Percentiles rank a stretch among this genome's conserved stretches.
These are phyloP conservation scores for Canavalia ensiformis DNA, from an alignment of 306 rosid genomes.

Conservation along the genomic window DNA sequence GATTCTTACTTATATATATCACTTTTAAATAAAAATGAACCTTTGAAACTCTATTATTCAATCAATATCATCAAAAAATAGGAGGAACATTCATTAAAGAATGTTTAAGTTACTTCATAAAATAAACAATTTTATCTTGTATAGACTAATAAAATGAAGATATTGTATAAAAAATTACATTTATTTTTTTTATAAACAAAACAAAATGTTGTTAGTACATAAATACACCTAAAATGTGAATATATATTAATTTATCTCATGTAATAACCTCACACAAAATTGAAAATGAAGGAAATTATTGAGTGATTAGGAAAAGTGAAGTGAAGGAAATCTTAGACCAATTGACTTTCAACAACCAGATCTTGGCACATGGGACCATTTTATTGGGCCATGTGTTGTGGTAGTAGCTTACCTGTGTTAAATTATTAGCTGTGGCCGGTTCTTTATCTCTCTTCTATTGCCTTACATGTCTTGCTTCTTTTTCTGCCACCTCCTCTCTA, in stretches of 20 bases:
- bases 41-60: not conserved
- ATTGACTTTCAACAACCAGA: conserved; percentile 29
- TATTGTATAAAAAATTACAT: too few species aligned
- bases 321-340: conserved; percentile 33
- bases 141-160: too few species aligned
- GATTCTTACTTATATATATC: not conserved
- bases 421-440: conserved; percentile 41
- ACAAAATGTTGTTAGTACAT: too few species aligned
- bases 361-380: conserved; percentile 42
- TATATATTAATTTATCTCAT: too few species aligned
- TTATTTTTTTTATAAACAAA: too few species aligned
- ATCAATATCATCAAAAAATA: not conserved
- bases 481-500: conserved; percentile 53
- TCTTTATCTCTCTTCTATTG: conserved; percentile 12
- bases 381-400: conserved; percentile 58
- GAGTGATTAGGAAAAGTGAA: not conserved
- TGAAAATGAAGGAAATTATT: not conserved
- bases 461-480: conserved; percentile 29
- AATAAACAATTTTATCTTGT: too few species aligned
- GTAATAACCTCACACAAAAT: not conserved
- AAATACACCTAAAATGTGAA: too few species aligned
- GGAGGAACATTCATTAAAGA: not conserved
- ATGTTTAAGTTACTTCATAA: too few species aligned
- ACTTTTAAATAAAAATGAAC: not conserved
- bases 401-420: conserved; percentile 65